phyloP scores from a whole-genome alignment of 2,329 filamentous ascomycete genomes.

The Aspergillus amoenus region DNA sequence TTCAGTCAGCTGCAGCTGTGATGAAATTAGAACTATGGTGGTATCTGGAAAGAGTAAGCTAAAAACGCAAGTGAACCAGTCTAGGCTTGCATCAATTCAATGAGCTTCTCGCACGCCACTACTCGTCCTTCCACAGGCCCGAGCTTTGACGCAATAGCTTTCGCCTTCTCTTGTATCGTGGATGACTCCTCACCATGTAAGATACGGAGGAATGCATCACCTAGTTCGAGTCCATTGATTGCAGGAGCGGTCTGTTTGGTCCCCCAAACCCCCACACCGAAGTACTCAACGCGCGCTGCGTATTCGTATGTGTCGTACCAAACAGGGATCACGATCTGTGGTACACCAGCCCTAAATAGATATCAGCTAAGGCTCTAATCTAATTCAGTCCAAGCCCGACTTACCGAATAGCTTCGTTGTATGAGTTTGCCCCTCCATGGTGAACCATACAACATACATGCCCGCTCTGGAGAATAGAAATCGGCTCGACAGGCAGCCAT shows the following conservation, averaged over 20 bases:
- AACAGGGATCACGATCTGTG: constrained; percentile 48
- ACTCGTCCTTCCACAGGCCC: constrained; percentile 17
- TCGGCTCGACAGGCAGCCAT: constrained; percentile 45
- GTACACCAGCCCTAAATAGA: constrained; percentile 41
- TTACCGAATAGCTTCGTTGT: constrained; percentile 47
- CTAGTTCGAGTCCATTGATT: constrained; percentile 27
- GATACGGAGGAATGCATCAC: constrained; percentile 23
- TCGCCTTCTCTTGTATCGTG: constrained; percentile 11
- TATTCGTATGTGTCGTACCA: constrained; percentile 52
- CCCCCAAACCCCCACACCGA: constrained; percentile 45
- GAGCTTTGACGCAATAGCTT: constrained; percentile 10
- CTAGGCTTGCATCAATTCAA: constrained; percentile 5
- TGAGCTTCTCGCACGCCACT: constrained; percentile 23
- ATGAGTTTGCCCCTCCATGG: constrained; percentile 52
- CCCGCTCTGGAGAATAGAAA: constrained; percentile 33
- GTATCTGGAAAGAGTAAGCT: not conserved
- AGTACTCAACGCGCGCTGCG: constrained; percentile 43
- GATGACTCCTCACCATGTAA: constrained; percentile 8
- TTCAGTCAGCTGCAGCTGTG: not conserved
- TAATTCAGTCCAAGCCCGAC: constrained; percentile 11
- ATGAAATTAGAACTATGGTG: not conserved
- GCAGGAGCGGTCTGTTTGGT: constrained; percentile 36
- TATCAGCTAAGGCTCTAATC: not conserved
- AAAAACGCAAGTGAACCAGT: no score
- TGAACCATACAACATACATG: constrained; percentile 44